Percentiles rank a stretch among this genome's conserved stretches.
Evolutionary conservation across 108 stramenopile genomes (phyloP).

Genomic region (Cyclotella sp.): DNA sequence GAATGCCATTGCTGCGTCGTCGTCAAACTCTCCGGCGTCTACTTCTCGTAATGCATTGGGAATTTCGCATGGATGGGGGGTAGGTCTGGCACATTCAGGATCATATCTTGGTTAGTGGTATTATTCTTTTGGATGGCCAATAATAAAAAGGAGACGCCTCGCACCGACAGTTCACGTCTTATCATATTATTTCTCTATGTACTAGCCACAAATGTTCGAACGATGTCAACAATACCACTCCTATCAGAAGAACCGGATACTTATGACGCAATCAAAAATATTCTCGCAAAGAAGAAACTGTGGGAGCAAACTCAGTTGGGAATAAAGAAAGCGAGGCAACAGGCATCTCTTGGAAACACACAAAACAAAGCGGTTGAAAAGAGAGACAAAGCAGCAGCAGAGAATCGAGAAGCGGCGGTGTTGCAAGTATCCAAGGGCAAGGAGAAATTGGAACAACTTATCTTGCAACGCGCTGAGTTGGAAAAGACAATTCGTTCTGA

Average conservation of each 20-base stretch:
- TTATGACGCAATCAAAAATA: conserved; percentile 32
- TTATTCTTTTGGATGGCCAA: not conserved
- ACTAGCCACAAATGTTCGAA: conserved; percentile 22
- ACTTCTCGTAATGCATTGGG: conserved; percentile 22
- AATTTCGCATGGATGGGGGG: conserved; percentile 21
- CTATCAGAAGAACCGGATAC: conserved; percentile 35
- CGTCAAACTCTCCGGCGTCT: conserved; percentile 4
- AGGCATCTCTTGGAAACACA: not conserved
- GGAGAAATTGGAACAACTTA: conserved; percentile 20
- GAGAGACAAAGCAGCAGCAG: conserved; percentile 1
- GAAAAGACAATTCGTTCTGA: conserved; percentile 18
- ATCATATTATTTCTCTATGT: not conserved
- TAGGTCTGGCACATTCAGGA: conserved; percentile 32
- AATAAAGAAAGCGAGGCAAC: conserved; percentile 13
- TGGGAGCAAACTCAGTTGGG: conserved; percentile 13
- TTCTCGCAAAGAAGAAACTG: conserved; percentile 22
- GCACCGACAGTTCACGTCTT: not conserved
- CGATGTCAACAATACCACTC: conserved; percentile 26
- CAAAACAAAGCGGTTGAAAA: not conserved
- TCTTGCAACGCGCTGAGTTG: conserved; percentile 10
- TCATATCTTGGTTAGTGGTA: conserved; percentile 22
- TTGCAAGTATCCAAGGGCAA: conserved; percentile 4
- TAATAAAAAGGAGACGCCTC: not conserved
- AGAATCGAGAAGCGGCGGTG: conserved; percentile 6
- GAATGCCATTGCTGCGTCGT: not conserved